Base-by-base conservation (phyloP, 805 yeast genomes). In the Pichia rugopelliculosa region DNA sequence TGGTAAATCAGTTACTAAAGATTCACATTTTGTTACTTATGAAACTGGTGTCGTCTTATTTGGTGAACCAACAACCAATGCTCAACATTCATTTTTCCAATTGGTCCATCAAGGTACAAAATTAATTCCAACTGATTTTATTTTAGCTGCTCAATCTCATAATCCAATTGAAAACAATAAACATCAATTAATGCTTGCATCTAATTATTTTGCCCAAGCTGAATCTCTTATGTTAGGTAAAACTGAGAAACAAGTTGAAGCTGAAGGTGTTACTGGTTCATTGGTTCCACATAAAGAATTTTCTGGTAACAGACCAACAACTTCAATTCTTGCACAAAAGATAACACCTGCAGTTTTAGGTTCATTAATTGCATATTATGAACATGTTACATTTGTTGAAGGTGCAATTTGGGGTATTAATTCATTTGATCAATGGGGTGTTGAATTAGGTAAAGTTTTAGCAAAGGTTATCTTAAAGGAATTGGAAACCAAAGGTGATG, bases 371-470 rank as follows among this genome's bases (percentile, higher is more conserved):
- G 97, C 96, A 40, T 93, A 93, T 80, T 93, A 93, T 75, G 99
- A 93, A 74, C 96, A 89, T 68, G 79, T 88, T 51, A 91, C 98
- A 38, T 93, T 93, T 73, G 90, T 90, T 50, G 99, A 93, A 75
- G 99, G 99, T 73, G 99, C 99, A 49, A 73, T 93, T 64, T 91
- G 99, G 99, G 93, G 95, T 80, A 90, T 93, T 76, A 93, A 93
- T 82, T 91, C 98, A 18, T 93, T 88, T 67, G 99, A 93, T 76
- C 99, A 93, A 77, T 93, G 98, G 96, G 99, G 99, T 72, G 99
- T 93, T 62, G 99, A 93, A 75, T 85, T 93, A 61, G 99, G 99
- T 69, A 93, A 93, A 75, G 95, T 85, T 46, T 80, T 93, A 66
- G 99, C 99, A 65, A 93, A 93, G 82, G 93, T 78, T 50, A 91